Evolutionary conservation across 2,329 filamentous ascomycete species (phyloP).

Genomic region (Fusarium sp.): DNA sequence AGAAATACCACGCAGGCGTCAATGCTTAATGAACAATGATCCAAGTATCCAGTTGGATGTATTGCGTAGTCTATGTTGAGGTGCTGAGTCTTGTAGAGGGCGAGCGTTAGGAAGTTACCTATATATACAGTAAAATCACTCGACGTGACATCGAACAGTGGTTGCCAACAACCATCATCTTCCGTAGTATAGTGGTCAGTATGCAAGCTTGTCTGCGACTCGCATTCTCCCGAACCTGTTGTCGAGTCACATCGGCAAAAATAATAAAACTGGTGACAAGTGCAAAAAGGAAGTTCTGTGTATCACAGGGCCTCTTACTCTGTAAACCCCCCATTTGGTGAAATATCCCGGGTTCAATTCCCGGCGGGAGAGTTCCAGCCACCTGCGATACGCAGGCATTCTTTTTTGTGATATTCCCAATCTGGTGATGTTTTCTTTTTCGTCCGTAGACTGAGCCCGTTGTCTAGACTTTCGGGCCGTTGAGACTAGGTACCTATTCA

Average conservation of each 20-base stretch:
- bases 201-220: slow-evolving; percentile 43
- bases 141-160: slow-evolving; percentile 14
- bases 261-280: too few species aligned
- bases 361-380: slow-evolving; percentile 39
- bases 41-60: too few species aligned
- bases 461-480: too few species aligned
- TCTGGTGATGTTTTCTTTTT: background rate
- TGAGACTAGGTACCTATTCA: too few species aligned
- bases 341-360: slow-evolving; percentile 39
- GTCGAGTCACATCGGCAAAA: too few species aligned
- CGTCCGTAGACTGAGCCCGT: background rate
- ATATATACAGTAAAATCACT: background rate
- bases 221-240: too few species aligned
- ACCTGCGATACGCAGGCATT: slow-evolving; percentile 24
- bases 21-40: too few species aligned
- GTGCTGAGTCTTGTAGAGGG: too few species aligned
- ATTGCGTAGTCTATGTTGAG: too few species aligned
- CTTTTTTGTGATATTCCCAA: slow-evolving; percentile 1
- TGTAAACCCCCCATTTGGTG: slow-evolving; percentile 21
- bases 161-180: slow-evolving; percentile 21
- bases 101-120: too few species aligned
- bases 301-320: too few species aligned
- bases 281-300: too few species aligned
- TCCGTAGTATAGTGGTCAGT: slow-evolving; percentile 43
- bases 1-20: slow-evolving; percentile 38